These are phyloP conservation scores for Hyphopichia burtonii DNA, from an alignment of 1,139 yeast genomes.

Conservation along the genomic window DNA sequence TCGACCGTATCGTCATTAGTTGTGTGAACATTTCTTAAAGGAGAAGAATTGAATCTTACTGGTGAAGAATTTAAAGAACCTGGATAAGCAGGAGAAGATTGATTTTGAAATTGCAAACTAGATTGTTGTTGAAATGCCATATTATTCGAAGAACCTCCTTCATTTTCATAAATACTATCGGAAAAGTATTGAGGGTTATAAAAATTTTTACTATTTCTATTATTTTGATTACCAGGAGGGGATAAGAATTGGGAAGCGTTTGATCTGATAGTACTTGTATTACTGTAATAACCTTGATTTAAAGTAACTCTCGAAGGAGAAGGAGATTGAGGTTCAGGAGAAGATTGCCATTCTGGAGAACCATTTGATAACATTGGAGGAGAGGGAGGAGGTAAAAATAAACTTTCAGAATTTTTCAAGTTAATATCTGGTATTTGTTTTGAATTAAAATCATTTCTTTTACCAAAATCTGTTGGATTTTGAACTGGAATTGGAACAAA, in stretches of 20 bases:
- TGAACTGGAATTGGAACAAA: slow-evolving; percentile 46
- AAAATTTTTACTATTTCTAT: slow-evolving; percentile 16
- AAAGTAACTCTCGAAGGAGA: slow-evolving; percentile 21
- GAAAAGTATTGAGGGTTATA: slow-evolving; percentile 44
- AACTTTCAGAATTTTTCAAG: slow-evolving; percentile 6
- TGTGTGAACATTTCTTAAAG: slow-evolving; percentile 20
- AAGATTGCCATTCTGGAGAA: slow-evolving; percentile 39
- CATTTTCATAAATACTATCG: slow-evolving; percentile 14
- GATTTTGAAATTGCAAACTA: slow-evolving; percentile 7
- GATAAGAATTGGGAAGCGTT: slow-evolving; percentile 15
- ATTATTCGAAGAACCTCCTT: slow-evolving; percentile 1
- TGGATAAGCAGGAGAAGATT: slow-evolving; percentile 29
- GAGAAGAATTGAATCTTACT: slow-evolving; percentile 26
- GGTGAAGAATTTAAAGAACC: slow-evolving; percentile 33
- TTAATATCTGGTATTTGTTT: not conserved
- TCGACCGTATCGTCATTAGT: slow-evolving; percentile 36
- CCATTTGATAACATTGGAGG: slow-evolving; percentile 41
- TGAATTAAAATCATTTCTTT: not conserved
- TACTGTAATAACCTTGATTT: slow-evolving; percentile 4
- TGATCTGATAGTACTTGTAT: slow-evolving; percentile 4
- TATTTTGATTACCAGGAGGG: slow-evolving; percentile 28
- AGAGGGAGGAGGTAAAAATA: slow-evolving; percentile 41
- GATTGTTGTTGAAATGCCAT: slow-evolving; percentile 1
- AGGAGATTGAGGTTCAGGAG: slow-evolving; percentile 45
- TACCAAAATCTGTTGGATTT: slow-evolving; percentile 26